A percentile compares a stretch with the other conserved stretches of the same genome.
These are phyloP conservation scores for Sphagnum tenellum DNA, from an alignment of 225 moss, liverwort and hornwort genomes.

Conservation along the genomic window DNA sequence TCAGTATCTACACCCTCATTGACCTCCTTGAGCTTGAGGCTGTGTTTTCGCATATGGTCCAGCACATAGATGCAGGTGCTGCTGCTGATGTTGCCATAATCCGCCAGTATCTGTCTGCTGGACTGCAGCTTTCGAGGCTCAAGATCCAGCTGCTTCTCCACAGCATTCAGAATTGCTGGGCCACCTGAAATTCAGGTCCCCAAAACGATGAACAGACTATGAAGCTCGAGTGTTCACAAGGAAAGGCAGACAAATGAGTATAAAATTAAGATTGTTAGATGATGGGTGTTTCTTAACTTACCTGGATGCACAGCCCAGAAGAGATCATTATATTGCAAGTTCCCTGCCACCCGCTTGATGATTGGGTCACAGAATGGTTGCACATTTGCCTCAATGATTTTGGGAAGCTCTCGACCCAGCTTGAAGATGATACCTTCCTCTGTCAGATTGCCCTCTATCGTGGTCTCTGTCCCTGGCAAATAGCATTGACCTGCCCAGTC, in stretches of 20 bases:
- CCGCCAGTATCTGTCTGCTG: slow-evolving; percentile 61
- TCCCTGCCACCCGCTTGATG: slow-evolving; percentile 11
- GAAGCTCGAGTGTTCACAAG: too few species aligned
- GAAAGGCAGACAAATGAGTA: too few species aligned
- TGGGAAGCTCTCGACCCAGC: slow-evolving; percentile 77
- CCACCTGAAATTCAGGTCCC: slow-evolving; percentile 24
- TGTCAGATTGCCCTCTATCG: slow-evolving; percentile 71
- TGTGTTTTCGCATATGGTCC: slow-evolving; percentile 85
- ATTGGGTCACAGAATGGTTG: slow-evolving; percentile 47
- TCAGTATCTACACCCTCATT: slow-evolving; percentile 31
- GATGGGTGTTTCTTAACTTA: background rate
- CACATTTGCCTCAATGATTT: slow-evolving; percentile 55
- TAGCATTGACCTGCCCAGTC: slow-evolving; percentile 72
- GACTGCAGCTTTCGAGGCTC: slow-evolving; percentile 60
- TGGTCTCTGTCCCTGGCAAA: slow-evolving; percentile 44
- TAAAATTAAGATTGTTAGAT: too few species aligned
- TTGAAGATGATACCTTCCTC: slow-evolving; percentile 83
- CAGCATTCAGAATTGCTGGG: slow-evolving; percentile 80
- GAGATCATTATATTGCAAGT: slow-evolving; percentile 57
- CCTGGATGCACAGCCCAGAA: slow-evolving; percentile 97
- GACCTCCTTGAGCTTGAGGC: slow-evolving; percentile 38
- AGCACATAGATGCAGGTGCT: slow-evolving; percentile 91
- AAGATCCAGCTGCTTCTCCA: slow-evolving; percentile 62
- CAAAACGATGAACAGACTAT: too few species aligned
- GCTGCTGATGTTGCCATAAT: slow-evolving; percentile 97